Base-by-base conservation (phyloP, 2,329 filamentous ascomycete species). In the Trichoderma sp. region DNA sequence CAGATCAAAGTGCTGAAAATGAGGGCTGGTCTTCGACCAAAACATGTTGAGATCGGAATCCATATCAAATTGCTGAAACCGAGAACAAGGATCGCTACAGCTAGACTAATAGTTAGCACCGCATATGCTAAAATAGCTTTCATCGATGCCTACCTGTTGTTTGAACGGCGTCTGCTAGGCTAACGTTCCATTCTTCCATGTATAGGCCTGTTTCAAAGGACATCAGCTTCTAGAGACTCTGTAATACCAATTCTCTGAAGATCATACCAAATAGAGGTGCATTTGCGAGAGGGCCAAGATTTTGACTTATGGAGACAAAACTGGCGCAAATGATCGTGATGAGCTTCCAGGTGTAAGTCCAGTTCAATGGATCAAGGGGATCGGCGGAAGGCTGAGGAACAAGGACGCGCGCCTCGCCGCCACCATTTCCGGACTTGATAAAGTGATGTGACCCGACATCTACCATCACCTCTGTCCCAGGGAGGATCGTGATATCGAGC, bases 111-210 rank as follows among this genome's bases (percentile, higher is more conserved):
- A 2, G 6, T 68, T 58, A 68, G 18, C 11, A 5, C 24, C 26
- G 6, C 18, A 3, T n/a, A 32, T 7, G 5, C 4, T 58, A 8
- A 6, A 21, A 4, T 9, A 15, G 8, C 18, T 11, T 6, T 18
- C 5, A n/a, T 39, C 3, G 28, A 69, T 12, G 11, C 14, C 51
- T 18, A 61, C 66, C 66, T 18, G 66, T 69, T 8, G 53, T 51
- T 34, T 69, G 66, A 24, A 69, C 66, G n/a, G 66, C 66, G 28
- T 69, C 66, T 18, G 36, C 66, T n/a, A 69, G 15, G 18, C 57
- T 47, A 14, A 69, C 34, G 26, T 69, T 69, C 66, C 66, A 69
- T 43, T 69, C 66, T 14, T 69, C n/a, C 66, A 69, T 60, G 21
- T 69, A 69, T 18, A 69, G 26, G 7, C 56, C 66, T 69, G 12